A percentile compares a stretch with the other conserved stretches of the same genome.
phyloP scores from a whole-genome alignment of 106 monocot species.

The Apostasia shenzhenica region DNA sequence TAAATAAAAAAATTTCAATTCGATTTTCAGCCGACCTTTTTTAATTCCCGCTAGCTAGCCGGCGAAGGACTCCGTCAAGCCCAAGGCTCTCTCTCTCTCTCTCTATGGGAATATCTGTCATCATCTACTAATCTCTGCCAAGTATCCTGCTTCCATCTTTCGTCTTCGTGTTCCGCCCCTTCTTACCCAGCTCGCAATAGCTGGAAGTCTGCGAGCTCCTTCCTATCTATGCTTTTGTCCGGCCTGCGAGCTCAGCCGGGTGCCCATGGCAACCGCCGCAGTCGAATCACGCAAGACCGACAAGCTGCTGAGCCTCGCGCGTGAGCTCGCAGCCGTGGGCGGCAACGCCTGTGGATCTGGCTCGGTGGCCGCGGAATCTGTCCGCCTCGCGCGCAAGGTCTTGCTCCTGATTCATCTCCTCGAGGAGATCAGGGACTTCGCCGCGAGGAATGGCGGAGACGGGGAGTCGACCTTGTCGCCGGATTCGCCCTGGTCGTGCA shows the following conservation, averaged over 20 bases:
- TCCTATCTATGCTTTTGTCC: background rate
- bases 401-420: constrained; percentile 54
- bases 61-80: background rate
- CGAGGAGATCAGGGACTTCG: constrained; percentile 54
- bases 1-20: no score
- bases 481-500: constrained; percentile 2
- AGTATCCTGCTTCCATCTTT: background rate
- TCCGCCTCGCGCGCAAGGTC: constrained; percentile 55
- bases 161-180: background rate
- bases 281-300: background rate
- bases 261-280: constrained; percentile 4
- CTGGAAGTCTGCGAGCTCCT: no score
- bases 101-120: background rate
- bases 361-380: constrained; percentile 10
- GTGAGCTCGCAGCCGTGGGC: constrained; percentile 18
- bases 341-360: background rate
- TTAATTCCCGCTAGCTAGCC: background rate
- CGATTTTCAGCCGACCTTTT: background rate
- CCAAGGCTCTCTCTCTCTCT: background rate
- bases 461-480: constrained; percentile 16
- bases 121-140: background rate
- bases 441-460: constrained; percentile 3
- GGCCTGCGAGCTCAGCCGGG: no score
- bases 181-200: background rate
- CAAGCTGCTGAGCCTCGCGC: constrained; percentile 3